Conservation (phyloP, 2,329 filamentous ascomycete species). For the Curvularia sp. region DNA sequence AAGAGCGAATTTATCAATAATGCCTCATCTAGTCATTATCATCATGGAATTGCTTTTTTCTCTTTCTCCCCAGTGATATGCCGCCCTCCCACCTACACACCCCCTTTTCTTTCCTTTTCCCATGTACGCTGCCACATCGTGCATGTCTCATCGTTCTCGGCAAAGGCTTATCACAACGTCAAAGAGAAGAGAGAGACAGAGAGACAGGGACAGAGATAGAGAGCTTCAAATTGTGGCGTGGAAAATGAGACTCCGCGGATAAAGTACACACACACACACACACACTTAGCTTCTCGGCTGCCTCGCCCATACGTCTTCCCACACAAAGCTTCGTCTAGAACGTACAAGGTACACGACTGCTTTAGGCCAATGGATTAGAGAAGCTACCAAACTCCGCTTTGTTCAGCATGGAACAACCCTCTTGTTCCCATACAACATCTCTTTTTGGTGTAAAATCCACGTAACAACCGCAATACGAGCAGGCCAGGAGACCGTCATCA, state of each 20-base stretch:
- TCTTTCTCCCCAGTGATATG: background rate
- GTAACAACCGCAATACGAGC: background rate
- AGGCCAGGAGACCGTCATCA: background rate
- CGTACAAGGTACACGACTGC: background rate
- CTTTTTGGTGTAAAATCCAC: background rate
- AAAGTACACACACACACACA: background rate
- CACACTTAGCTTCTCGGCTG: background rate
- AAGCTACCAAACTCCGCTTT: background rate
- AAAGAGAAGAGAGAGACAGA: background rate
- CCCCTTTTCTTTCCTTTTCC: background rate
- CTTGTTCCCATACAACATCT: too few relatives aligned
- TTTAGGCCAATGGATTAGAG: background rate
- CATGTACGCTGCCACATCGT: background rate
- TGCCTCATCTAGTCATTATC: background rate
- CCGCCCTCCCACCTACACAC: background rate
- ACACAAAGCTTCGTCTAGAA: background rate
- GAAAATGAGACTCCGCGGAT: background rate
- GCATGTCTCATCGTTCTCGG: background rate
- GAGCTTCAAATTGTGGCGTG: too few relatives aligned
- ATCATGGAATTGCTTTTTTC: background rate
- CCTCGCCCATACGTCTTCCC: background rate
- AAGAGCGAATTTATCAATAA: background rate
- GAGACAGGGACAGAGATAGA: background rate
- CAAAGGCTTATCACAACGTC: background rate
- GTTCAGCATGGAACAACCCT: background rate